Conservation (phyloP, 78 protist species). For the Bodo saltans region DNA sequence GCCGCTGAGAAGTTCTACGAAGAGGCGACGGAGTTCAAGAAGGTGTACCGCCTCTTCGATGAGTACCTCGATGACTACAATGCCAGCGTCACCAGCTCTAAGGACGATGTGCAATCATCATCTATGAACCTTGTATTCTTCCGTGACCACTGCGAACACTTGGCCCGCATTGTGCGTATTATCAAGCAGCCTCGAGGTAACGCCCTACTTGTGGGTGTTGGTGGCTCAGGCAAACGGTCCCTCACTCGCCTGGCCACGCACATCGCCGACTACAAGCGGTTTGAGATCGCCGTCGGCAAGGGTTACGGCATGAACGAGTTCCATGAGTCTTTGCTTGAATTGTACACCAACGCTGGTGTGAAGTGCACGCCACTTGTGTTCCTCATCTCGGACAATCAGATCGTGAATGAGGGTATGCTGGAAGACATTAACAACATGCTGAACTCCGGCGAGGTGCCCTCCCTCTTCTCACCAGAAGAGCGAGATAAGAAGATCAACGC, state of each 20-base stretch:
- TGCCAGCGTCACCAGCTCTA: background rate
- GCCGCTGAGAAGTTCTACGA: slow-evolving; percentile 36
- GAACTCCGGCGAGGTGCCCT: slow-evolving; percentile 80
- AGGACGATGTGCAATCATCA: background rate
- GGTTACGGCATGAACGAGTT: slow-evolving; percentile 41
- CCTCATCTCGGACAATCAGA: slow-evolving; percentile 72
- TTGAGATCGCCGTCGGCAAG: slow-evolving; percentile 37
- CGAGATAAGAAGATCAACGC: slow-evolving; percentile 33
- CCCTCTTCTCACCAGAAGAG: slow-evolving; percentile 65
- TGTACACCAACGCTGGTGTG: slow-evolving; percentile 60
- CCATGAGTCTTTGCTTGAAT: slow-evolving; percentile 49
- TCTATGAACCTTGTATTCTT: slow-evolving; percentile 69
- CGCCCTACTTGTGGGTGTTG: slow-evolving; percentile 71
- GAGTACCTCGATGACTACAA: slow-evolving; percentile 50
- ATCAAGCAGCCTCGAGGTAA: slow-evolving; percentile 61
- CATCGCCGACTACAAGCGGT: slow-evolving; percentile 46
- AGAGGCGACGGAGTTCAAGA: slow-evolving; percentile 12
- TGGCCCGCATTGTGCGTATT: slow-evolving; percentile 48
- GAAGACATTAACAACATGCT: slow-evolving; percentile 79
- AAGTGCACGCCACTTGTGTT: slow-evolving; percentile 53
- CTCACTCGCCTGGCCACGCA: slow-evolving; percentile 52
- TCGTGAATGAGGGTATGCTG: slow-evolving; percentile 58
- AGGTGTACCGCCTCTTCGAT: slow-evolving; percentile 37
- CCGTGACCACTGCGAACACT: slow-evolving; percentile 57
- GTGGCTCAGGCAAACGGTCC: slow-evolving; percentile 61